Conservation (phyloP, 1,284 basidiomycete species). For the Cystobasidium slooffiae region DNA sequence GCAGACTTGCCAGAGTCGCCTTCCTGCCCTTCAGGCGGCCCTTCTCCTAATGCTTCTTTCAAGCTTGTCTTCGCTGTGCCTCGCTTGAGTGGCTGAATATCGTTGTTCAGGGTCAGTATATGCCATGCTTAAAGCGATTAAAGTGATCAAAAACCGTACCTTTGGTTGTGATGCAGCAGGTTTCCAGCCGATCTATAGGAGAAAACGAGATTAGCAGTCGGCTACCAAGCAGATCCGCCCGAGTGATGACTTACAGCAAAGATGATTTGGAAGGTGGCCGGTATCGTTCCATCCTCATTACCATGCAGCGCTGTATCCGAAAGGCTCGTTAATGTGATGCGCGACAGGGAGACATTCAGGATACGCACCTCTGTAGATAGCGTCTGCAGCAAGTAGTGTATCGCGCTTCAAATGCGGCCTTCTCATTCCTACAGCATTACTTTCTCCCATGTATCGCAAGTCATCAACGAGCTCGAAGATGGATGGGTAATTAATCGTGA, state of each 20-base stretch:
- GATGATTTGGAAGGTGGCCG: constrained; percentile 95
- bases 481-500: constrained; percentile 86
- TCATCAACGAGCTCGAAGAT: constrained; percentile 97
- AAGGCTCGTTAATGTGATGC: constrained; percentile 16
- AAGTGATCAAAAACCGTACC: background rate
- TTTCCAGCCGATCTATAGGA: constrained; percentile 92
- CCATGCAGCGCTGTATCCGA: constrained; percentile 74
- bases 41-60: constrained; percentile 36
- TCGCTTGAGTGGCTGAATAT: constrained; percentile 31
- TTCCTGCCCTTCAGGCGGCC: constrained; percentile 8
- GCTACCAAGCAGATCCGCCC: background rate
- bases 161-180: constrained; percentile 82
- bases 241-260: constrained; percentile 71
- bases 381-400: constrained; percentile 84
- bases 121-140: background rate
- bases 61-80: constrained; percentile 32
- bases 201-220: background rate
- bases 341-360: constrained; percentile 13
- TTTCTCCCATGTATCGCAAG: constrained; percentile 93
- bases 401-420: constrained; percentile 76
- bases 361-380: constrained; percentile 80
- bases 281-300: constrained; percentile 77
- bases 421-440: constrained; percentile 75
- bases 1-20: background rate
- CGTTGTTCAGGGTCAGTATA: background rate